Evolutionary conservation across 768 basidiomycete genomes (phyloP).

Genomic region (Asterophora lycoperdoides): DNA sequence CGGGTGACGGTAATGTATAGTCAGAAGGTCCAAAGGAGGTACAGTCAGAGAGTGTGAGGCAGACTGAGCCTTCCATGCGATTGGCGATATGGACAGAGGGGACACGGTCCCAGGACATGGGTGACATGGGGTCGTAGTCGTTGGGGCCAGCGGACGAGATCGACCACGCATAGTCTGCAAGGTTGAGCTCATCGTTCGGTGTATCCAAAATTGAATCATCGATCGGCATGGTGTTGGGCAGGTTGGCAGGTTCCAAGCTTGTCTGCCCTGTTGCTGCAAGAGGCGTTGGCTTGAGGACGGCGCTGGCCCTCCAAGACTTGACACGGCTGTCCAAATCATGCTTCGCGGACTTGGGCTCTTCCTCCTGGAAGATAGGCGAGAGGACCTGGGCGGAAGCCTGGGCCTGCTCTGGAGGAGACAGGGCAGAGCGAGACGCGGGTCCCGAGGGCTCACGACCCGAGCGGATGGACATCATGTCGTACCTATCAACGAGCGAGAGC

Average conservation of each 20-base stretch:
- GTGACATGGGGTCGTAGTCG: conserved; percentile 37
- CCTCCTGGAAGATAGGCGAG: conserved; percentile 61
- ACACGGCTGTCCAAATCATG: conserved; percentile 53
- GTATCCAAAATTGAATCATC: conserved; percentile 25
- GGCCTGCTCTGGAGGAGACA: conserved; percentile 25
- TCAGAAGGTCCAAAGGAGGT: conserved; percentile 58
- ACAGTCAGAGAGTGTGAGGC: conserved; percentile 46
- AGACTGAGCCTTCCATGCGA: conserved; percentile 53
- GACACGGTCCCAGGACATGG: conserved; percentile 33
- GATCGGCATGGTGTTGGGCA: conserved; percentile 40
- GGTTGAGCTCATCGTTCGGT: conserved; percentile 43
- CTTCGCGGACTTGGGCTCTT: conserved; percentile 51
- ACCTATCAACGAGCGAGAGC: conserved; percentile 64
- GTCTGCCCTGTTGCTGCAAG: conserved; percentile 46
- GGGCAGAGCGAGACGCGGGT: conserved; percentile 20
- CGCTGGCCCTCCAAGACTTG: conserved; percentile 61
- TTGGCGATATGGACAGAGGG: conserved; percentile 56
- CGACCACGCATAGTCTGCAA: conserved; percentile 70
- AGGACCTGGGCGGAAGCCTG: conserved; percentile 32
- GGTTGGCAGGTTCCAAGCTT: conserved; percentile 47
- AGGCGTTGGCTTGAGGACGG: conserved; percentile 45
- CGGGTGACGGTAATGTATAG: conserved; percentile 37
- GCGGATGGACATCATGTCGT: conserved; percentile 42
- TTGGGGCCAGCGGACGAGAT: conserved; percentile 64
- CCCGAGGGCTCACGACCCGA: conserved; percentile 24